Evolutionary conservation across 1,139 yeast species (phyloP).

Genomic region (Debaryomyces udenii): DNA sequence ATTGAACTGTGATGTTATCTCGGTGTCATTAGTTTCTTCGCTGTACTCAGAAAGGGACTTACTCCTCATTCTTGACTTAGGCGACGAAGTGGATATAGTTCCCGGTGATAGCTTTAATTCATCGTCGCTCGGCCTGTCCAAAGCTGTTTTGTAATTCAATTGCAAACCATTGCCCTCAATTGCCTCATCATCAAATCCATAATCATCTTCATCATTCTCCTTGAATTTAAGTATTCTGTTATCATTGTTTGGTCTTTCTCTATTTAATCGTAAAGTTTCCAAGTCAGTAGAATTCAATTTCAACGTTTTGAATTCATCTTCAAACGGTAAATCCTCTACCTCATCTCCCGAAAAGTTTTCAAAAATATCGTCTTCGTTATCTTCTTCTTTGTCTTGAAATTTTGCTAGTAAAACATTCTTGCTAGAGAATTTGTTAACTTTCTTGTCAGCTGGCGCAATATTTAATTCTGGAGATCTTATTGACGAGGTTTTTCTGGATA

Average conservation of each 20-base stretch:
- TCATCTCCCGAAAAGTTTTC: constrained; percentile 16
- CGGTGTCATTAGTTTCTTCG: constrained; percentile 42
- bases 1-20: constrained; percentile 42
- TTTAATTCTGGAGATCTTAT: constrained; percentile 17
- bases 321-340: constrained; percentile 30
- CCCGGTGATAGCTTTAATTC: constrained; percentile 20
- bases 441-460: constrained; percentile 7
- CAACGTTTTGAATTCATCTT: constrained; percentile 30
- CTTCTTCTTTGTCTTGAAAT: constrained; percentile 15
- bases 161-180: constrained; percentile 5
- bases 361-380: constrained; percentile 7
- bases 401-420: constrained; percentile 17
- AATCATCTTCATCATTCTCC: constrained; percentile 9
- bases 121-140: constrained; percentile 8
- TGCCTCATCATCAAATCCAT: constrained; percentile 1
- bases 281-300: constrained; percentile 21
- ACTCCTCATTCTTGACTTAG: constrained; percentile 18
- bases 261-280: constrained; percentile 17
- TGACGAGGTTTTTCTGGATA: constrained; percentile 16
- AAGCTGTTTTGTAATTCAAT: constrained; percentile 3
- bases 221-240: constrained; percentile 4
- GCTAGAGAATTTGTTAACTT: constrained; percentile 10
- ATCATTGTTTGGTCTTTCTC: background rate
- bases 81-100: constrained; percentile 29
- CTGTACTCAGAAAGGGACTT: constrained; percentile 39